A percentile compares a stretch with the other conserved stretches of the same genome.
Evolutionary conservation across 352 stramenopile species (phyloP).

Genomic region (Pythium scleroteichum): DNA sequence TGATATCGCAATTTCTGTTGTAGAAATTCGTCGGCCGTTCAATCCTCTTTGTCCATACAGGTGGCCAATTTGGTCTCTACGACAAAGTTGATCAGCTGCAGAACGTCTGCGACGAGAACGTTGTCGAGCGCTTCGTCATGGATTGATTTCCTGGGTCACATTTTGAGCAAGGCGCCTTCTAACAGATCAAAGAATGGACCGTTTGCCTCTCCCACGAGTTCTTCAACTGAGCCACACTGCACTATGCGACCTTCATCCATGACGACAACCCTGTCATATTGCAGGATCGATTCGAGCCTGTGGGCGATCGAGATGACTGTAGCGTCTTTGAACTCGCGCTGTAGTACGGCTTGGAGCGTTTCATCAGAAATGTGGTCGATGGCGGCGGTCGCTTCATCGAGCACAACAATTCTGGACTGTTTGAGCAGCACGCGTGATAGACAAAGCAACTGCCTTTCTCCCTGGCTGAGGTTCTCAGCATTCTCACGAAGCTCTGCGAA

Average conservation of each 20-base stretch:
- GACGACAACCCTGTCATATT: constrained; percentile 86
- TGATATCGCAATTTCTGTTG: not conserved
- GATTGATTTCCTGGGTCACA: constrained; percentile 27
- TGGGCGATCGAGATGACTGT: constrained; percentile 95
- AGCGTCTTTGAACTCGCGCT: constrained; percentile 76
- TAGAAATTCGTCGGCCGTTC: constrained; percentile 82
- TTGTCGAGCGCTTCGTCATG: constrained; percentile 64
- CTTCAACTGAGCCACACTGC: constrained; percentile 24
- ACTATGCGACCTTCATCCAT: constrained; percentile 81
- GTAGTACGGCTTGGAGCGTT: constrained; percentile 61
- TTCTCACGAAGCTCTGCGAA: constrained; percentile 57
- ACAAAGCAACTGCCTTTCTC: constrained; percentile 38
- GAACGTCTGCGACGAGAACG: constrained; percentile 43
- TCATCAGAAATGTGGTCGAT: constrained; percentile 47
- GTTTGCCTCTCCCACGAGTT: constrained; percentile 23
- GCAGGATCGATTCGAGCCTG: constrained; percentile 90
- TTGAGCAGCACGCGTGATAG: constrained; percentile 34
- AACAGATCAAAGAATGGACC: constrained; percentile 28
- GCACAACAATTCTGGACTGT: constrained; percentile 33
- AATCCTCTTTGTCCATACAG: constrained; percentile 92
- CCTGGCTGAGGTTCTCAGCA: constrained; percentile 78
- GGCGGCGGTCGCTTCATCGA: constrained; percentile 50
- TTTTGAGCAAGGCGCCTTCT: constrained; percentile 19
- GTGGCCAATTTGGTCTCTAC: constrained; percentile 89
- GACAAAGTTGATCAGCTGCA: constrained; percentile 88